phyloP scores from a whole-genome alignment of 1,284 basidiomycete species.

The Pisolithus thermaeus region DNA sequence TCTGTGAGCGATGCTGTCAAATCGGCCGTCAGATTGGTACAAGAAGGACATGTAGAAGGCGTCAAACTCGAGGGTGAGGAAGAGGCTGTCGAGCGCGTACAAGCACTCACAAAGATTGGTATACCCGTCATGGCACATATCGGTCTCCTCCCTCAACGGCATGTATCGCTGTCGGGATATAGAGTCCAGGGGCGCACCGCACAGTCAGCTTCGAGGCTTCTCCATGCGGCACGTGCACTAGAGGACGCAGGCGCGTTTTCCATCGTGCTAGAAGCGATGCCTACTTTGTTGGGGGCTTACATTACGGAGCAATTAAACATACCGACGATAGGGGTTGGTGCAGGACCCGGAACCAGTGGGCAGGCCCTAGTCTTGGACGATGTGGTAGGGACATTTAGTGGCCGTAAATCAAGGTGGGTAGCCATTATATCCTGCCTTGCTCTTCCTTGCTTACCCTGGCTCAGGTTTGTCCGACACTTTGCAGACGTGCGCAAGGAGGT shows the following conservation, averaged over 20 bases:
- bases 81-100: conserved; percentile 75
- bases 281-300: conserved; percentile 66
- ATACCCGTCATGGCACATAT: conserved; percentile 96
- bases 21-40: conserved; percentile 75
- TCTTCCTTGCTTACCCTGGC: not conserved
- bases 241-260: conserved; percentile 86
- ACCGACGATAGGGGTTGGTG: conserved; percentile 96
- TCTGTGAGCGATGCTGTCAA: conserved; percentile 62
- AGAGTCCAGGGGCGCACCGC: conserved; percentile 82
- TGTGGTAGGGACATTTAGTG: conserved; percentile 75
- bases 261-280: conserved; percentile 89
- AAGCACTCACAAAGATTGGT: conserved; percentile 68
- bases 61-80: conserved; percentile 92
- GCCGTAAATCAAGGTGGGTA: conserved; percentile 63
- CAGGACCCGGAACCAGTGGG: conserved; percentile 79
- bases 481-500: conserved; percentile 62
- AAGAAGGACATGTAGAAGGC: conserved; percentile 80
- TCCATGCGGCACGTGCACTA: conserved; percentile 64
- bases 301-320: conserved; percentile 67
- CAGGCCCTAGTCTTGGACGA: conserved; percentile 97
- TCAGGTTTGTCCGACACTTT: conserved; percentile 74
- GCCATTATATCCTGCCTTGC: not conserved
- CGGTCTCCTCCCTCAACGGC: conserved; percentile 88
- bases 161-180: conserved; percentile 81
- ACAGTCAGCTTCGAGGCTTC: conserved; percentile 55